Evolutionary conservation across 129 eudicot genomes (phyloP).

Genomic region (Kitagawia praeruptora): DNA sequence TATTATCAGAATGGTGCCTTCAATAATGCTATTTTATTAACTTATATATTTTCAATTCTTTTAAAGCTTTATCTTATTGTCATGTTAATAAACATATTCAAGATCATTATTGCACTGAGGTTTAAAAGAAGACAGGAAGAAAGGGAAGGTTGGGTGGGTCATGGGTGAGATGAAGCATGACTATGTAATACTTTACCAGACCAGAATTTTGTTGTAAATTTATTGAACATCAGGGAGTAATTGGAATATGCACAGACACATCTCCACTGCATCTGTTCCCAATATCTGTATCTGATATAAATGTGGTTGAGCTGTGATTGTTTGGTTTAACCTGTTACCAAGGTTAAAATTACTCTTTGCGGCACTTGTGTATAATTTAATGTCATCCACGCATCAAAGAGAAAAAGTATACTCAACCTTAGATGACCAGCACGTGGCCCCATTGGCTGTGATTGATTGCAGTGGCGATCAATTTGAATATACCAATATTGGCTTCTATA

Average conservation of each 20-base stretch:
- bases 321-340: not conserved
- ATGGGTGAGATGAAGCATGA: not conserved
- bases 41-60: not conserved
- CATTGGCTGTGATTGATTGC: not conserved
- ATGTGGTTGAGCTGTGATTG: not conserved
- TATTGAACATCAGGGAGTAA: not conserved
- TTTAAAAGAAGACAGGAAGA: not conserved
- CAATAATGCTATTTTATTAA: not conserved
- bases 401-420: not conserved
- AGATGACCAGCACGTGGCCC: not conserved
- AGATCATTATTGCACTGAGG: not conserved
- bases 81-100: not conserved
- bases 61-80: not conserved
- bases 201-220: not conserved
- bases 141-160: not conserved
- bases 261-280: not conserved
- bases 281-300: not conserved
- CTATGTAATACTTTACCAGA: not conserved
- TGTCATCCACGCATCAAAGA: not conserved
- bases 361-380: not conserved
- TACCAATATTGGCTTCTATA: not conserved
- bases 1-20: not conserved
- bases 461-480: not conserved
- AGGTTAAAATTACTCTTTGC: not conserved
- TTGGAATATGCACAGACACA: not conserved